Evolutionary conservation across 352 stramenopile species (phyloP), one percentile per base, ranked within the genome.

Genomic region (Phytopythium montanum): DNA sequence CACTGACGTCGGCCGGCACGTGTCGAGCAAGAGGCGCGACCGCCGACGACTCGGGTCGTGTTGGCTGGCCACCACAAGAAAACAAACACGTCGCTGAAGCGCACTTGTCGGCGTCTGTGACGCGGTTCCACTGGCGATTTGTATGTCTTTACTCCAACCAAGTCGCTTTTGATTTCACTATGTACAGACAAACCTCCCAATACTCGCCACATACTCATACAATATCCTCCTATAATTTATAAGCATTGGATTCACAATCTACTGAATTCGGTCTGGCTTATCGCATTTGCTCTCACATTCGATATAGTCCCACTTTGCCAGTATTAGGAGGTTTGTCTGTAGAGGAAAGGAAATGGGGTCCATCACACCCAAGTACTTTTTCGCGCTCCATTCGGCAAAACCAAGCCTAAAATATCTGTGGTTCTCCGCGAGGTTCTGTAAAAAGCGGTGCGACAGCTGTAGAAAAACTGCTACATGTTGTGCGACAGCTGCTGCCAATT

Each of bases 341-440:
- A n/a, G n/a, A n/a, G n/a, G n/a, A n/a, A n/a, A n/a, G n/a, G n/a
- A n/a, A n/a, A n/a, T n/a, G n/a, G n/a, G n/a, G n/a, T n/a, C n/a
- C n/a, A n/a, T n/a, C n/a, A n/a, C n/a, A 16, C 45, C 45, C 45
- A 36, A 52, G 45, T 52, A 52, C 45, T 13, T 52, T 52, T 52
- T 49, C 12, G 19, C 19, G 42, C 18, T 46, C 19, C 39, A 18
- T 46, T 10, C 39, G 5, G 39, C 18, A 46, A 46, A 46, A 46
- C 39, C 39, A 46, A 7, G 42, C n/a, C 14, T 21, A 49, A 49
- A 49, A 28, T 46, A 28, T 28, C 42, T 49, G 42, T 49, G 42
- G 42, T 29, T 49, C 42, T 29, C 42, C 42, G 21, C 10, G 21
- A 10, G n/a, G n/a, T n/a, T n/a, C n/a, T n/a, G n/a, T n/a, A n/a